Percentiles rank a stretch among this genome's conserved stretches.
Evolutionary conservation across 306 rosid genomes (phyloP).

Genomic region (Vicia sativa): DNA sequence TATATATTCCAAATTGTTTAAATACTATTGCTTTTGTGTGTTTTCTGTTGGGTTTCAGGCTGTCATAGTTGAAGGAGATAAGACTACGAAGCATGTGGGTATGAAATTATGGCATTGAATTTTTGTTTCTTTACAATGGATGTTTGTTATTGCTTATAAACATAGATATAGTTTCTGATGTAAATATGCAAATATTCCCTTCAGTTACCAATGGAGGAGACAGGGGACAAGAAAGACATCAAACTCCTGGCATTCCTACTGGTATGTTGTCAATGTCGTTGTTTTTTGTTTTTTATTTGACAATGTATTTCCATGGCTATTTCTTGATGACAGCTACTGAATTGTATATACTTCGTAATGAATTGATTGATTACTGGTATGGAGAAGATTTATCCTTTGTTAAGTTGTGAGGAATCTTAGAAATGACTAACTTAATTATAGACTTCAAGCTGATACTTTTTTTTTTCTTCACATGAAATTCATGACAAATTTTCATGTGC

Average conservation of each 20-base stretch:
- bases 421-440: not conserved
- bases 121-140: slow-evolving; percentile 2
- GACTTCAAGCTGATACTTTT: not conserved
- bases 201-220: slow-evolving; percentile 72
- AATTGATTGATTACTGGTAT: slow-evolving; percentile 12
- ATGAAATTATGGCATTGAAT: slow-evolving; percentile 36
- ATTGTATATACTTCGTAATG: slow-evolving; percentile 14
- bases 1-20: slow-evolving; percentile 10
- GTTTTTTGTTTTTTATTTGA: slow-evolving; percentile 5
- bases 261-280: slow-evolving; percentile 58
- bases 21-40: slow-evolving; percentile 17
- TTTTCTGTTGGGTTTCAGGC: slow-evolving; percentile 53
- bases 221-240: slow-evolving; percentile 69
- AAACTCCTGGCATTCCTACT: slow-evolving; percentile 65
- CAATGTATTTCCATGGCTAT: not conserved
- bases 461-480: slow-evolving; percentile 10
- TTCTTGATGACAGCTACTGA: not conserved
- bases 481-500: not conserved
- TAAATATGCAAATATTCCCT: slow-evolving; percentile 83
- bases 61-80: slow-evolving; percentile 57
- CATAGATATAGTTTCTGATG: slow-evolving; percentile 54
- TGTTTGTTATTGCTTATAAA: slow-evolving; percentile 28
- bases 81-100: slow-evolving; percentile 61
- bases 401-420: slow-evolving; percentile 23
- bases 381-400: slow-evolving; percentile 5